Conservation (phyloP, 768 basidiomycete species). For the Lentinula sp. region DNA sequence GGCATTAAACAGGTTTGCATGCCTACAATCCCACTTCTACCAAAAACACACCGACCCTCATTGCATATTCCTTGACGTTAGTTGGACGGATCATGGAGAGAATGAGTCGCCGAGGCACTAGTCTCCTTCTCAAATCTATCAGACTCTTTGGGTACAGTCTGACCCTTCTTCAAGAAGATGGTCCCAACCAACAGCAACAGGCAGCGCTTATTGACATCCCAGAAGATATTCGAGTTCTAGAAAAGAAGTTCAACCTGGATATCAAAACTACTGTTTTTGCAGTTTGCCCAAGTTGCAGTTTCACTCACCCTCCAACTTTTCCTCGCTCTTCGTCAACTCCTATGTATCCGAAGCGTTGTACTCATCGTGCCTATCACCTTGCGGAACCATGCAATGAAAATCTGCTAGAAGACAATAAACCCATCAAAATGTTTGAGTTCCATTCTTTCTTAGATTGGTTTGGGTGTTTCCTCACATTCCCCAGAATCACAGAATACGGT, state of each 20-base stretch:
- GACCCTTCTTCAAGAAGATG: not conserved
- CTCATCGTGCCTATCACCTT: not conserved
- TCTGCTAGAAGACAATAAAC: not conserved
- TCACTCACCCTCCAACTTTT: not conserved
- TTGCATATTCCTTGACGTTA: not conserved
- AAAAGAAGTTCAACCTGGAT: not conserved
- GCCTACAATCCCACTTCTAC: not conserved
- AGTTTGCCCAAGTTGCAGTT: not conserved
- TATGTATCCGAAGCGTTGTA: not conserved
- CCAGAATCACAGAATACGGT: not conserved
- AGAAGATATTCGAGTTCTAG: not conserved
- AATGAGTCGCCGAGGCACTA: not conserved
- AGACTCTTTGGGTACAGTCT: not conserved
- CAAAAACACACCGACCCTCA: not conserved
- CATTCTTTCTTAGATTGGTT: slow-evolving; percentile 1
- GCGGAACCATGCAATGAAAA: not conserved
- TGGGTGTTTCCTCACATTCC: not conserved
- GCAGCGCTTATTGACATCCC: not conserved
- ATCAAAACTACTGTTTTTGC: not conserved
- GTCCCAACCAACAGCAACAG: not conserved
- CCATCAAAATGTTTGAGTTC: not conserved
- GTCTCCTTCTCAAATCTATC: not conserved
- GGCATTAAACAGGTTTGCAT: not conserved
- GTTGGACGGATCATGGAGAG: not conserved
- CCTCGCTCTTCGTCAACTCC: not conserved